Conservation (phyloP, 2,329 filamentous ascomycete genomes). For the Aspergillus tanneri region DNA sequence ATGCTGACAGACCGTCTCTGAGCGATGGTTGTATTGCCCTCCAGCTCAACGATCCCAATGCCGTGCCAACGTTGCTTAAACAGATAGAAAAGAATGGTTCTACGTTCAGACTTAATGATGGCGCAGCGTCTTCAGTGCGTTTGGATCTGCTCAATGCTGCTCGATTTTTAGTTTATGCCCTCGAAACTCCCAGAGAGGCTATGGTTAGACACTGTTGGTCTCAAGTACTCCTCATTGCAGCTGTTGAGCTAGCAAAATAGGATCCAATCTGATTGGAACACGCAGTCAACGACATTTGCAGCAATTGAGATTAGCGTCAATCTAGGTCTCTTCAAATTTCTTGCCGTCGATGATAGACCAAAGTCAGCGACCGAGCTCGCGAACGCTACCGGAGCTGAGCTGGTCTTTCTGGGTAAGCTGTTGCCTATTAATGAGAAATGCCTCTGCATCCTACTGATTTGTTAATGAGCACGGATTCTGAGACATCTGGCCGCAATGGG, state of each 20-base stretch:
- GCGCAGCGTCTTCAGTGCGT: too few species aligned
- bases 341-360: slow-evolving; percentile 23
- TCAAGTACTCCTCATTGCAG: slow-evolving; percentile 16
- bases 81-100: slow-evolving; percentile 19
- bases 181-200: slow-evolving; percentile 32
- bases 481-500: slow-evolving; percentile 39
- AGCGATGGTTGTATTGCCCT: too few species aligned
- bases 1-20: too few species aligned
- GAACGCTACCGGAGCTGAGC: slow-evolving; percentile 19
- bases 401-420: slow-evolving; percentile 19
- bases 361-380: slow-evolving; percentile 25
- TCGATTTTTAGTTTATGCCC: slow-evolving; percentile 25
- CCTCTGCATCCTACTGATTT: neutral
- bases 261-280: too few species aligned
- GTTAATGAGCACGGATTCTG: slow-evolving; percentile 29
- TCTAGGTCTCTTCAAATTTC: slow-evolving; percentile 22
- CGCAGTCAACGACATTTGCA: slow-evolving; percentile 24
- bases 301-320: slow-evolving; percentile 25
- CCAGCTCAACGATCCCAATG: slow-evolving; percentile 20
- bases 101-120: slow-evolving; percentile 11
- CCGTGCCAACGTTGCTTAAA: slow-evolving; percentile 19
- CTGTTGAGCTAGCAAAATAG: too few species aligned
- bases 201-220: slow-evolving; percentile 30
- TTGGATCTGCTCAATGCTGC: slow-evolving; percentile 27
- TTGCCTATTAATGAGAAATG: neutral